Evolutionary conservation across 2,329 filamentous ascomycete species (phyloP).

Genomic region (Chaetomium globosum): DNA sequence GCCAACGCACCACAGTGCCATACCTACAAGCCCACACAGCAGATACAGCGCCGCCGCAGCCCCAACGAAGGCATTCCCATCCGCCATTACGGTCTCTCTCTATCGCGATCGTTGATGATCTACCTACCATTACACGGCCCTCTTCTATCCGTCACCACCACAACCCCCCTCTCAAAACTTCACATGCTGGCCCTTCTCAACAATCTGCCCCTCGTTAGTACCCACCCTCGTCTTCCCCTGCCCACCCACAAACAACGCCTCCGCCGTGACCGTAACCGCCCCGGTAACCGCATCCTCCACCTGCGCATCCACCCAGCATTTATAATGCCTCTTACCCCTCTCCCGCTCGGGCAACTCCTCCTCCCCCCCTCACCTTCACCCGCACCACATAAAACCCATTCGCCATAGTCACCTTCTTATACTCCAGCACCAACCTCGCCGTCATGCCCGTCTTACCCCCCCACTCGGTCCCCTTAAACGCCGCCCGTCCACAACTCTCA

Average conservation of each 20-base stretch:
- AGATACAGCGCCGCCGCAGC: not conserved
- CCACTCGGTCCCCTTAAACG: conserved; percentile 43
- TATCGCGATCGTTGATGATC: not conserved
- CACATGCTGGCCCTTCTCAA: conserved; percentile 23
- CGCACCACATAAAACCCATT: conserved; percentile 66
- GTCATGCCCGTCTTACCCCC: conserved; percentile 50
- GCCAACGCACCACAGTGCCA: not conserved
- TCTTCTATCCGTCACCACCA: not conserved
- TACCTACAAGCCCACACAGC: not conserved
- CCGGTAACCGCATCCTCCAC: conserved; percentile 60
- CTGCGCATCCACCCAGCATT: conserved; percentile 54
- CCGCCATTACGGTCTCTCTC: too few relatives aligned
- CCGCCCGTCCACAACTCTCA: conserved; percentile 68
- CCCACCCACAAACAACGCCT: conserved; percentile 59
- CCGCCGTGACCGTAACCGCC: conserved; percentile 60
- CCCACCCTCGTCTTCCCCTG: conserved; percentile 46
- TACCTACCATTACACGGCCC: not conserved
- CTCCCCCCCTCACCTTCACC: conserved; percentile 47
- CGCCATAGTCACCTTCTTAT: conserved; percentile 62
- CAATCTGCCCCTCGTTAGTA: conserved; percentile 38
- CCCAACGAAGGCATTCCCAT: not conserved
- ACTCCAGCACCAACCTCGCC: conserved; percentile 62
- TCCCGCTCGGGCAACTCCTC: conserved; percentile 35
- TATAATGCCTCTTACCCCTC: conserved; percentile 48
- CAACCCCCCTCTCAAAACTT: conserved; percentile 24